These are phyloP conservation scores for Candida buenavistaensis DNA, from an alignment of 1,139 yeast species.

Conservation along the genomic window DNA sequence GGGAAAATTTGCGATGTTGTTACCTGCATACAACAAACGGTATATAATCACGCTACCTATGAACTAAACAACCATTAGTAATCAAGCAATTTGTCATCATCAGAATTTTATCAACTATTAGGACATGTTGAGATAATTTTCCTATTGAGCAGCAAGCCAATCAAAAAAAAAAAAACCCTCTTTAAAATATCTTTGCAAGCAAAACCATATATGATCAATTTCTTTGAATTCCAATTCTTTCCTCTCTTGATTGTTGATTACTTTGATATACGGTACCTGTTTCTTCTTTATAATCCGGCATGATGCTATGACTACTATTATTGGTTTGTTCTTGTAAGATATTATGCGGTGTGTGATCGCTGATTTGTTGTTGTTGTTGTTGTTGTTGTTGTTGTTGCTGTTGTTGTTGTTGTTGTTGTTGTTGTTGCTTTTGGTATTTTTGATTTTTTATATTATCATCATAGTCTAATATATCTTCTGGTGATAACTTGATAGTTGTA, in stretches of 20 bases:
- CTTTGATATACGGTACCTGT: conserved; percentile 5
- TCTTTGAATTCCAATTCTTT: conserved; percentile 20
- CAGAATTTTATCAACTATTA: no score
- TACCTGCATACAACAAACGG: no score
- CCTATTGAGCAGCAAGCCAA: no score
- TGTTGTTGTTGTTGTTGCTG: conserved; percentile 8
- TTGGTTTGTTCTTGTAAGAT: conserved; percentile 20
- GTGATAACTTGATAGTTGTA: conserved; percentile 62
- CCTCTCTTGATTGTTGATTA: conserved; percentile 16
- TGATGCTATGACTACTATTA: conserved; percentile 13
- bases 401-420: conserved; percentile 10
- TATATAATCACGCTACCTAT: no score
- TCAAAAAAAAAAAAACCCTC: no score
- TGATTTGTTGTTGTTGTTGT: conserved; percentile 1
- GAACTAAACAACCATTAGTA: background rate
- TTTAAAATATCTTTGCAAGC: no score
- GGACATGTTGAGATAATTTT: no score
- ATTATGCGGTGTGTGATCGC: conserved; percentile 8
- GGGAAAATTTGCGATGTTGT: no score
- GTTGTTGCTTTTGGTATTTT: conserved; percentile 11
- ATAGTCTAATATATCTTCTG: conserved; percentile 63
- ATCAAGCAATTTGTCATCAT: conserved; percentile 1
- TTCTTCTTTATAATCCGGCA: conserved; percentile 13
- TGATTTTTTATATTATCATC: conserved; percentile 40
- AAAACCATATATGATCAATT: no score